Base-by-base conservation (phyloP, 2,329 filamentous ascomycete genomes). In the Eutypa lata region DNA sequence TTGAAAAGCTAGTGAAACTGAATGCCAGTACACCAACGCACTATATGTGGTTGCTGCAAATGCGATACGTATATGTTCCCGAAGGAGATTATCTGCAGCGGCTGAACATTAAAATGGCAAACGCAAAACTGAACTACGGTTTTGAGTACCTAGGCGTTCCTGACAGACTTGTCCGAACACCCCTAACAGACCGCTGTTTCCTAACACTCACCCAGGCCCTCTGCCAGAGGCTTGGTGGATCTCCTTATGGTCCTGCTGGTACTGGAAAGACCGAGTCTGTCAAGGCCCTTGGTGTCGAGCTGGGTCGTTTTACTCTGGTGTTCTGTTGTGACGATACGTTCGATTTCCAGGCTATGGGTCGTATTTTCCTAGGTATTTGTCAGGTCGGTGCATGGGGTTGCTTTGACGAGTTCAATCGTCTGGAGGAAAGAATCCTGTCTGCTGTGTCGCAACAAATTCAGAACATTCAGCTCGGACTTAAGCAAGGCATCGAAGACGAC, bases 261-360 rank as follows among this genome's bases (percentile, higher is more conserved):
- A 99, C 94, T 44, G 94, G 94, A 70, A 99, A 99, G 75, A 99
- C 94, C 0, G 94, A 99, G 69, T 99, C 94, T 2, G 94, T 99
- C 70, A 99, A 99, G 73, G 94, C 94, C 19, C 82, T 99, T 24
- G 95, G 94, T 77, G 83, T 99, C 3, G 92, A 99, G 70, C 86
- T 99, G 51, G 95, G 94, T 68, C 87, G 95, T 55, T 99, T 99
- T 71, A 99, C 95, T 2, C 83, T 99, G 24, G 95, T 99, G 26
- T 99, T 99, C 77, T 99, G 95, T 72, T 99, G 94, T 76, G 94
- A 99, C 68, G 94, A 99, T 73, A 99, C 94, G 0, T 99, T 99
- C 65, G 94, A 99, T 71, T 99, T 97, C 79, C 94, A 99, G 68
- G 94, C 94, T 48, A 99, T 99, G 94, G 95, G 95, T 14, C 90